phyloP scores from a whole-genome alignment of 2,329 filamentous ascomycete genomes.

The Hypoxylon sp. region DNA sequence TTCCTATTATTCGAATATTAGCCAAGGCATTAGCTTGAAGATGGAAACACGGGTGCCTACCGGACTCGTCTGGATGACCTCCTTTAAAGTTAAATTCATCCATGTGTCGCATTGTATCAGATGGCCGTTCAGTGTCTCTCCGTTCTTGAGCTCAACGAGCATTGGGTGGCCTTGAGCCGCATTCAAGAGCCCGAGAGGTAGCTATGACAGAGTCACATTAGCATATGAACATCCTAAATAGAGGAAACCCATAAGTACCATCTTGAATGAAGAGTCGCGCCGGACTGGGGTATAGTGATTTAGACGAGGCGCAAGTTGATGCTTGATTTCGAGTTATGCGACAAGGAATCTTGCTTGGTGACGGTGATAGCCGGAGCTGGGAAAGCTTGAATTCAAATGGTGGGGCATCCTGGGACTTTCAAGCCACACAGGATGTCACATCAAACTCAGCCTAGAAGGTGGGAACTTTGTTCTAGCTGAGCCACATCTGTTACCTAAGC shows the following conservation, averaged over 20 bases:
- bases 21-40: constrained; percentile 25
- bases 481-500: not conserved
- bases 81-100: constrained; percentile 99
- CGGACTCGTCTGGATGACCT: constrained; percentile 95
- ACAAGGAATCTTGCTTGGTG: constrained; percentile 29
- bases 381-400: constrained; percentile 22
- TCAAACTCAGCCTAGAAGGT: not conserved
- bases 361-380: constrained; percentile 23
- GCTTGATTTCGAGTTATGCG: constrained; percentile 13
- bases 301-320: constrained; percentile 12
- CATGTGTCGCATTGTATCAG: constrained; percentile 98
- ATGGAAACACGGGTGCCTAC: constrained; percentile 59
- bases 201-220: constrained; percentile 58
- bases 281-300: not conserved
- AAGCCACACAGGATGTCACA: constrained; percentile 14
- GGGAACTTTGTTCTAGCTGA: not conserved
- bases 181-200: constrained; percentile 87
- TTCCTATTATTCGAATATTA: constrained; percentile 69
- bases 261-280: constrained; percentile 18
- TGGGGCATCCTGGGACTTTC: constrained; percentile 3
- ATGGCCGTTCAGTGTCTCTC: constrained; percentile 93
- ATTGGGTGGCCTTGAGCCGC: constrained; percentile 97
- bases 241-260: constrained; percentile 20
- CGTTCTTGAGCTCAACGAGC: constrained; percentile 70
- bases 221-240: constrained; percentile 6